Base-by-base conservation (phyloP, 768 basidiomycete genomes). In the Brasilioporus rufonigricans region DNA sequence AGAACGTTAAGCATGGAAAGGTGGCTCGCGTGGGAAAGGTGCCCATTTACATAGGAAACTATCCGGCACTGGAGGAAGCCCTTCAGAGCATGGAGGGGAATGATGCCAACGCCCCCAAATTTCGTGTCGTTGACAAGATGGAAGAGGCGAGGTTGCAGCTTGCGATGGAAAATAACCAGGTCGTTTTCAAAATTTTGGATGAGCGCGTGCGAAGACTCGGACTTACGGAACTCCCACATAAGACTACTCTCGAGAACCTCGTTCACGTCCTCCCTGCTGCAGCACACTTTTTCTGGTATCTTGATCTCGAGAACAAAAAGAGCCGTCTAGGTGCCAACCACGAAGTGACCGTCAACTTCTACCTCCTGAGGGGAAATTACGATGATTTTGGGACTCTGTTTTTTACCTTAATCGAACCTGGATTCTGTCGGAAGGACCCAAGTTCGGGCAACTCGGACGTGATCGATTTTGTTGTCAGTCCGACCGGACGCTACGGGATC, bases 401-500 rank as follows among this genome's bases (percentile, higher is more conserved):
- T 40, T 35, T 43, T 18, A 0, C 39, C 21, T 53, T 53, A 1
- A 31, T 23, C 13, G 55, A 36, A n/a, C 45, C 58, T 9, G 51
- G 53, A 16, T 45, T 53, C 10, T 36, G 46, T 58, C 36, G 13
- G 29, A 57, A 32, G 31, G 48, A 58, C 31, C 35, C 23, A 18
- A 32, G 21, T 4, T 18, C 2, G 26, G 31, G 26, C 1, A 11
- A 12, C 14, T 40, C 39, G n/a, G n/a, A n/a, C n/a, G n/a, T n/a
- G n/a, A n/a, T n/a, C n/a, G n/a, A n/a, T n/a, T n/a, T n/a, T n/a
- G 48, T 48, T 16, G 52, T 66, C 10, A 62, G 73, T 19, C 64
- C 67, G 23, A 8, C 54, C 0, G 66, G 54, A 5, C 36, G 56
- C 3, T 67, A 76, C 14, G 76, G 76, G 14, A 63, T 78, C 50